A percentile compares a stretch with the other conserved stretches of the same genome.
Conservation (phyloP, 176 grass and related monocot genomes). For the Musa troglodytarum region DNA sequence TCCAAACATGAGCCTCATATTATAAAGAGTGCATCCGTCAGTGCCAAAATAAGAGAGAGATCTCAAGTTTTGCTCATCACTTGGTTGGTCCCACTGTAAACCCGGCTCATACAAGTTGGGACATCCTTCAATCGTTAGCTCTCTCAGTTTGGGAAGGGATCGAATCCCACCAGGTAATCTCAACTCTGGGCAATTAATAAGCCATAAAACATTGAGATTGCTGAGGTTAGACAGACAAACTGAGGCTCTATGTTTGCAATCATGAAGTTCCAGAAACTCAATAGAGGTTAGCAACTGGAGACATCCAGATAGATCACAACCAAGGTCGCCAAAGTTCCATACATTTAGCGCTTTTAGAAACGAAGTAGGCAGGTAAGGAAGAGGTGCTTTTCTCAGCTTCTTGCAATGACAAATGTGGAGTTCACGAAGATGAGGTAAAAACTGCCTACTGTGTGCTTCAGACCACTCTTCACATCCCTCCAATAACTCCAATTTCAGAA, state of each 20-base stretch:
- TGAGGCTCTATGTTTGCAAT: not conserved
- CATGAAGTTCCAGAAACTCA: not conserved
- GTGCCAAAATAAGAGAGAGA: slow-evolving; percentile 5
- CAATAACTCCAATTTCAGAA: too few species aligned
- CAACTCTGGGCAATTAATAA: slow-evolving; percentile 15
- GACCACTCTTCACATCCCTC: too few species aligned
- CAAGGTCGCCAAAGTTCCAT: too few species aligned
- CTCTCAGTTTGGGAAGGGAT: slow-evolving; percentile 10
- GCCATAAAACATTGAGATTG: not conserved
- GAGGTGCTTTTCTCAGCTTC: too few species aligned
- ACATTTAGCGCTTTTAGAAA: too few species aligned
- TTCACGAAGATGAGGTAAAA: too few species aligned
- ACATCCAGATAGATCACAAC: too few species aligned
- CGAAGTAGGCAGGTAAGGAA: too few species aligned
- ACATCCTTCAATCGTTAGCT: not conserved
- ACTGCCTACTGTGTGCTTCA: too few species aligned
- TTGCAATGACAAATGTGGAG: too few species aligned
- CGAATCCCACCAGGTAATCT: slow-evolving; percentile 1
- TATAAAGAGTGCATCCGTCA: not conserved
- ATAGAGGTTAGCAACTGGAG: not conserved
- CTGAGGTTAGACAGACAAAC: not conserved
- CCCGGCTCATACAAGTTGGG: slow-evolving; percentile 1
- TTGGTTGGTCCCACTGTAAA: slow-evolving; percentile 3
- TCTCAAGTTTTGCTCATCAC: slow-evolving; percentile 3
- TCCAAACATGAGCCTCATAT: slow-evolving; percentile 1